Percentiles rank a stretch among this genome's conserved stretches.
These are phyloP conservation scores for Thoreauomyces humboldtii DNA, from an alignment of 192 early-diverging fungal species.

Conservation along the genomic window DNA sequence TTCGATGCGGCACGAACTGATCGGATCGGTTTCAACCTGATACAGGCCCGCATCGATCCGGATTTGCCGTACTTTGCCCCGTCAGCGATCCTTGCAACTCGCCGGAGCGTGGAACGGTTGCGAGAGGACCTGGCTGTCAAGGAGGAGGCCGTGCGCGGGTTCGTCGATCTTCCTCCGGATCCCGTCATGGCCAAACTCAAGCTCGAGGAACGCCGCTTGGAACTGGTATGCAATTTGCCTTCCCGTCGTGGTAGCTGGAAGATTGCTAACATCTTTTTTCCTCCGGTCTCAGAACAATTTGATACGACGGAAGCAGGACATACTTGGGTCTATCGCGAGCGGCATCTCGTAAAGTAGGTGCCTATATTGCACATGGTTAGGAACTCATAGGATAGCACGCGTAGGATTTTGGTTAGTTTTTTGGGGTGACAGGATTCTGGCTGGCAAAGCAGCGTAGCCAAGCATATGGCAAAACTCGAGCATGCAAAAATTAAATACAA, in stretches of 20 bases:
- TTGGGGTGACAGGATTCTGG: too few relatives aligned
- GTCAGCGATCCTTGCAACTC: not conserved
- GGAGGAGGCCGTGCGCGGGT: not conserved
- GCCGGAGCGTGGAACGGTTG: not conserved
- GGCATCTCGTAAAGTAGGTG: conserved; percentile 5
- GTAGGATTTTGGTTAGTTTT: too few relatives aligned
- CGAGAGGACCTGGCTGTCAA: not conserved
- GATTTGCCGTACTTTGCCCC: not conserved
- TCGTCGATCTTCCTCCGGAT: conserved; percentile 9
- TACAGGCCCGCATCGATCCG: not conserved
- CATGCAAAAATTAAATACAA: too few relatives aligned
- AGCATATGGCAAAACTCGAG: too few relatives aligned
- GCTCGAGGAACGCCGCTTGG: not conserved
- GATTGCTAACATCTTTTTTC: not conserved
- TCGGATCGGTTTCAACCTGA: too few relatives aligned
- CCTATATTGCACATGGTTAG: too few relatives aligned
- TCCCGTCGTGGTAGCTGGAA: not conserved
- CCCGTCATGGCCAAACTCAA: conserved; percentile 1
- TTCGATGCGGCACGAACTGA: too few relatives aligned
- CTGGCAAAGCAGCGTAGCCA: too few relatives aligned
- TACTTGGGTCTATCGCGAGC: not conserved
- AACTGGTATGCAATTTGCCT: conserved; percentile 5
- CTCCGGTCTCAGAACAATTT: not conserved
- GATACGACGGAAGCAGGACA: conserved; percentile 10
- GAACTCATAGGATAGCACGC: too few relatives aligned